Conservation (phyloP, 75 land plant genomes). For the Ceratopteris richardii region DNA sequence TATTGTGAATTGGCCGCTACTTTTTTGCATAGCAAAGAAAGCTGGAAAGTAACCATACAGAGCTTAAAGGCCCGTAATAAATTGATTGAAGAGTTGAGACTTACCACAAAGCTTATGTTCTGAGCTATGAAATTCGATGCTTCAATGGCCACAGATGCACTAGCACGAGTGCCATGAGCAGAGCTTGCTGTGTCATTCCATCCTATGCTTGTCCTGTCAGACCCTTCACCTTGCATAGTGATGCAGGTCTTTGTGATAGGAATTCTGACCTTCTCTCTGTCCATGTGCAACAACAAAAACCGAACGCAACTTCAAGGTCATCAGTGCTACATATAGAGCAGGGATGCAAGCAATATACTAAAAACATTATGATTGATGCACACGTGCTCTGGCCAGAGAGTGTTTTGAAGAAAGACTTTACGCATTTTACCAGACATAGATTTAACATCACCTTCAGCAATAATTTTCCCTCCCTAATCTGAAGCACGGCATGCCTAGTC, state of each 20-base stretch:
- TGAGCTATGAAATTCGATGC: constrained; percentile 65
- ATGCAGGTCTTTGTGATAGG: constrained; percentile 57
- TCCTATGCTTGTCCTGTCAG: constrained; percentile 44
- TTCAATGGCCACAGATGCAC: constrained; percentile 61
- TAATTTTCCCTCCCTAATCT: no score
- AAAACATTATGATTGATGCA: background rate
- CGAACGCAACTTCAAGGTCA: no score
- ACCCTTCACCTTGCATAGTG: constrained; percentile 89
- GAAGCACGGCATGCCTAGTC: no score
- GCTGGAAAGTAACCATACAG: no score
- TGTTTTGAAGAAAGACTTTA: no score
- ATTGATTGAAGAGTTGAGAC: background rate
- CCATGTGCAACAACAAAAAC: no score
- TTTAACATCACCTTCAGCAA: no score
- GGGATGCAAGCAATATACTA: background rate
- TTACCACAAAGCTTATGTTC: constrained; percentile 86
- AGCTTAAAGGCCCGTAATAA: no score
- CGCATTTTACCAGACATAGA: no score
- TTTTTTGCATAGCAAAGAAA: no score
- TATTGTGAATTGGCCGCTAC: no score
- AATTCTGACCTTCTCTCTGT: constrained; percentile 69
- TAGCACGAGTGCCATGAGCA: constrained; percentile 56
- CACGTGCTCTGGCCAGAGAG: no score
- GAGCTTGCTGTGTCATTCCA: constrained; percentile 89
- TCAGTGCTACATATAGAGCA: background rate